phyloP scores from a whole-genome alignment of 169 alveolate species.

The Plasmodium cynomolgi region DNA sequence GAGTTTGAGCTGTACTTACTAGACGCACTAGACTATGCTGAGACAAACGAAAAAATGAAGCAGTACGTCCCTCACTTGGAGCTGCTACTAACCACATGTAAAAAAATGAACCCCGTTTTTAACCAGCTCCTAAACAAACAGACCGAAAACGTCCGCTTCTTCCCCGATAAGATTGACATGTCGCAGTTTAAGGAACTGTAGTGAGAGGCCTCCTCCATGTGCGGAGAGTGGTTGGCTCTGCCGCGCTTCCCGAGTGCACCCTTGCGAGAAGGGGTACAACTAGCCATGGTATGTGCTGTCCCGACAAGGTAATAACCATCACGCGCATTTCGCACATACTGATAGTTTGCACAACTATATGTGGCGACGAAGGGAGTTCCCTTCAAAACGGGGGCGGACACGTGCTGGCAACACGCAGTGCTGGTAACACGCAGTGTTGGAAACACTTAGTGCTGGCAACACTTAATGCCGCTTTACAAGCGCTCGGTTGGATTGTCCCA shows the following conservation, averaged over 20 bases:
- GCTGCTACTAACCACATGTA: slow-evolving; percentile 43
- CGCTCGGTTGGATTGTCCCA: neutral
- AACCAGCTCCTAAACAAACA: slow-evolving; percentile 60
- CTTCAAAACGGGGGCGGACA: neutral
- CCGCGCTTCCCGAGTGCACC: no score
- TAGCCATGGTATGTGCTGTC: no score
- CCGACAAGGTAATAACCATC: neutral
- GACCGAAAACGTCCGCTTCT: slow-evolving; percentile 61
- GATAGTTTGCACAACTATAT: neutral
- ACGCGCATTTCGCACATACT: neutral
- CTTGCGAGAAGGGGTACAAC: no score
- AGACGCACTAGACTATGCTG: slow-evolving; percentile 70
- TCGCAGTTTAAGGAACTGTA: slow-evolving; percentile 36
- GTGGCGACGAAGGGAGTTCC: neutral
- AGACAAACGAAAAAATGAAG: slow-evolving; percentile 51
- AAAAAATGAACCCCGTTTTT: slow-evolving; percentile 45
- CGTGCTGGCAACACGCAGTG: neutral
- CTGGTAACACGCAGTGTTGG: neutral
- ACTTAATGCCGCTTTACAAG: neutral
- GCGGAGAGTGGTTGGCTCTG: neutral
- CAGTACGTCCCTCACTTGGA: slow-evolving; percentile 59
- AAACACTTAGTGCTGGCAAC: neutral
- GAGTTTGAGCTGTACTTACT: slow-evolving; percentile 58
- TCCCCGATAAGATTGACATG: slow-evolving; percentile 55
- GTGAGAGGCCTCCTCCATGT: neutral